Evolutionary conservation across 1,284 basidiomycete species (phyloP), one percentile per base, ranked within the genome.

Genomic region (Leccinum fallax): DNA sequence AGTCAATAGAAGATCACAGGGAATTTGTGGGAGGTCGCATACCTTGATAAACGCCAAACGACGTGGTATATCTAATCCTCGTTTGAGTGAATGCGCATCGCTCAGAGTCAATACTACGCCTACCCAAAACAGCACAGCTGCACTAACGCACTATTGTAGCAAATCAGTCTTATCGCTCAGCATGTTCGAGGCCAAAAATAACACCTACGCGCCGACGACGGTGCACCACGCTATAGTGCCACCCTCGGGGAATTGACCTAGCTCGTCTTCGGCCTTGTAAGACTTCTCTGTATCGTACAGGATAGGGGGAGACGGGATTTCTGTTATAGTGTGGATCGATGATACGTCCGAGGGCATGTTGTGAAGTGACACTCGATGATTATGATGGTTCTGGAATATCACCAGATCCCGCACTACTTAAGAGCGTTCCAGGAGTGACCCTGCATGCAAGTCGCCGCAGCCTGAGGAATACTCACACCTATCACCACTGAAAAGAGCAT

Each of bases 41-140:
- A 74, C 83, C 66, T 67, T 73, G 70, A 62, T 74, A 75, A 30
- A 73, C 67, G 2, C 73, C 73, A 55, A 67, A 73, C 10, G 74
- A 65, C 6, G 62, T 0, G 4, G 56, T 59, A 38, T 75, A 76
- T 15, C 74, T 75, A 57, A 46, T 38, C 48, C 4, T 32, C 13
- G 2, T 36, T n/a, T 24, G 7, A 5, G 48, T 64, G 26, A 62
- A 26, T 32, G 26, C 1, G 1, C 2, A 4, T 36, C 16, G 3
- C 26, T 24, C 21, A 24, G 40, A 40, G 2, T 30, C 24, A 15
- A 43, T 3, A 1, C 3, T 2, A 21, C 9, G 1, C 51, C 2
- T 34, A 76, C 74, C 74, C 74, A 24, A 72, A 67, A 30, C 64
- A 62, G 5, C 72, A 76, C 28, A 65, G 58, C 48, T 67, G 69